A percentile compares a stretch with the other conserved stretches of the same genome.
Conservation (phyloP, 2,329 filamentous ascomycete genomes). For the Cladosporium cucumerinum region DNA sequence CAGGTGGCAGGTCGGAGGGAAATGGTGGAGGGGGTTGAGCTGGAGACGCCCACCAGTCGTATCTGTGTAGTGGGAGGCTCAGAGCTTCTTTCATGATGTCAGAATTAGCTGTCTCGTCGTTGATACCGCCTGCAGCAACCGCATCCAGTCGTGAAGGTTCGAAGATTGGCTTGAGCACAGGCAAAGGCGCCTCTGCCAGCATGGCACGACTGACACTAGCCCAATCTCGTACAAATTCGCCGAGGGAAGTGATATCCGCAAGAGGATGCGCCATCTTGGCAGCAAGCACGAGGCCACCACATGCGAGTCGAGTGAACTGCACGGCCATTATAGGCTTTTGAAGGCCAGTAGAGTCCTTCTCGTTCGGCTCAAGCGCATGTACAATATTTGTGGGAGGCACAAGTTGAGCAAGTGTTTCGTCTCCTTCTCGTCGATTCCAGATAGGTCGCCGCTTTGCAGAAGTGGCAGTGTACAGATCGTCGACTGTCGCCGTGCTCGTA, state of each 20-base stretch:
- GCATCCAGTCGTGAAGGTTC: conserved; percentile 4
- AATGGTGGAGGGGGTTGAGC: conserved; percentile 8
- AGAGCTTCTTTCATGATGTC: not conserved
- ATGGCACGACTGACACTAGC: conserved; percentile 10
- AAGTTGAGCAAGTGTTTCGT: not conserved
- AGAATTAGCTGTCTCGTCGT: not conserved
- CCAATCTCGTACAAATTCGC: conserved; percentile 12
- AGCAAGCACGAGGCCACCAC: conserved; percentile 11
- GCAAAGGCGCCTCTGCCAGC: conserved; percentile 1
- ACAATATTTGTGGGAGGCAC: conserved; percentile 8
- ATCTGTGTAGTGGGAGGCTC: conserved; percentile 12
- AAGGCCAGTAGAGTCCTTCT: not conserved
- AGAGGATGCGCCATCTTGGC: conserved; percentile 17
- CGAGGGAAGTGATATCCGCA: conserved; percentile 12
- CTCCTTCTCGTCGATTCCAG: not conserved
- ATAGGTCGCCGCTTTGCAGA: not conserved
- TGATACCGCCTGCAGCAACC: conserved; percentile 4
- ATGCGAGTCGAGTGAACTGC: conserved; percentile 12
- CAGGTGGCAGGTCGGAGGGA: not conserved
- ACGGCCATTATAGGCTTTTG: conserved; percentile 13
- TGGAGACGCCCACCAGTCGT: conserved; percentile 14
- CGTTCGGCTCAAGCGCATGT: conserved; percentile 2
- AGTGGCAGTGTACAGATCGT: not conserved
- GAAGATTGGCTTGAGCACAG: not conserved
- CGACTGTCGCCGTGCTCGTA: not conserved